A percentile compares a stretch with the other conserved stretches of the same genome.
Evolutionary conservation across 345 rosid genomes (phyloP).

Genomic region (Litchi chinensis): DNA sequence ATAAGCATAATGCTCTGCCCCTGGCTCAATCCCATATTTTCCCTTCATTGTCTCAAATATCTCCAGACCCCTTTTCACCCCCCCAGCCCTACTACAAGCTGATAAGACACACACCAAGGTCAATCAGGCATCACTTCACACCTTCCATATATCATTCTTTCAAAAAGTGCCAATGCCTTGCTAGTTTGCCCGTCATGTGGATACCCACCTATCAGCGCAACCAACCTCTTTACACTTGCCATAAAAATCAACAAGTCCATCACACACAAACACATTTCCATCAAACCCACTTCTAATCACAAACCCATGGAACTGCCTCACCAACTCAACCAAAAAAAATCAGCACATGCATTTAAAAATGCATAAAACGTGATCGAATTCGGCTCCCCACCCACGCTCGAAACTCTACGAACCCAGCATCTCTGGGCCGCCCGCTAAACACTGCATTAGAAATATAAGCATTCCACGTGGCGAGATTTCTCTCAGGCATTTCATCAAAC

Average conservation of each 20-base stretch:
- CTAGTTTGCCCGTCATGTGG: slow-evolving; percentile 74
- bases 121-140: slow-evolving; percentile 51
- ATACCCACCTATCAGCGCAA: slow-evolving; percentile 69
- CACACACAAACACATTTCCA: slow-evolving; percentile 53
- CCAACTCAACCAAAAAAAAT: slow-evolving; percentile 47
- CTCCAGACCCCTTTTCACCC: too few species aligned
- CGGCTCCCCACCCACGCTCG: slow-evolving; percentile 54
- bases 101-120: too few species aligned
- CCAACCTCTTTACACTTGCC: slow-evolving; percentile 70
- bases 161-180: slow-evolving; percentile 56
- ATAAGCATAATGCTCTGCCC: too few species aligned
- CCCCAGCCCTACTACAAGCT: too few species aligned
- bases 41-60: too few species aligned
- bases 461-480: slow-evolving; percentile 36
- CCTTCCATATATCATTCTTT: slow-evolving; percentile 46
- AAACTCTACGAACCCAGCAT: slow-evolving; percentile 49
- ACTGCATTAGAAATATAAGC: too few species aligned
- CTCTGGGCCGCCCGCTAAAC: too few species aligned
- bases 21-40: too few species aligned
- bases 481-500: slow-evolving; percentile 84
- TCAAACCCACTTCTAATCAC: slow-evolving; percentile 58
- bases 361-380: slow-evolving; percentile 69
- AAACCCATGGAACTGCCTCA: slow-evolving; percentile 69
- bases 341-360: slow-evolving; percentile 73
- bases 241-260: slow-evolving; percentile 79